Evolutionary conservation across 1,284 basidiomycete species (phyloP), one percentile per base, ranked within the genome.

Genomic region (Ceraceosorus guamensis): DNA sequence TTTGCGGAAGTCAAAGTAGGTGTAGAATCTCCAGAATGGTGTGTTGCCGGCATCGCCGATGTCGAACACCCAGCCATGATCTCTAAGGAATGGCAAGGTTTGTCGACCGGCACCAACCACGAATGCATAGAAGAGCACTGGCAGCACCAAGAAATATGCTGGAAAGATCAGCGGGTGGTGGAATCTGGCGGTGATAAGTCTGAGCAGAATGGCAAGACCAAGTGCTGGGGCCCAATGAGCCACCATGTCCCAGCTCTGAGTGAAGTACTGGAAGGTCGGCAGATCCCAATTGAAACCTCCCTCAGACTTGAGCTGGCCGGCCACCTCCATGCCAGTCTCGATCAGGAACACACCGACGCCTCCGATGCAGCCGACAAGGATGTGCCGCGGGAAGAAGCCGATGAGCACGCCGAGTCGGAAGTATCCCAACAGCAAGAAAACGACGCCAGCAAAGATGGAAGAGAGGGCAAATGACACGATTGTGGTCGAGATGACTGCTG

Each of bases 341-440:
- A 76, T 62, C 44, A 98, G 80, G 77, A 98, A 98, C 13, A 88
- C 84, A 11, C 93, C 93, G 30, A 98, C 90, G 30, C 93, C 93
- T 10, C 93, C 93, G 46, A 98, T 97, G 71, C 91, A 93, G 1
- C 87, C 87, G 43, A 76, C 72, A 31, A 76, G 57, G 71, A 97
- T 96, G 76, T 96, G 92, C 6, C 93, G 82, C 10, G 93, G 93
- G 79, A 98, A 97, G 79, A 97, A 98, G 0, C 92, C 91, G 55
- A 96, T 87, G 34, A 97, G 78, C 4, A 84, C 82, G 4, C 93
- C 93, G 6, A 97, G 81, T 32, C 84, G 84, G 57, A 95, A 83
- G 10, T 83, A 82, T 14, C 93, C 93, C 14, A 75, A 59, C 24
- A 69, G 52, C 39, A 71, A 48, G 57, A 66, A 75, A 18, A 60